Base-by-base conservation (phyloP, 345 rosid species). In the Eucalyptus coolabah region DNA sequence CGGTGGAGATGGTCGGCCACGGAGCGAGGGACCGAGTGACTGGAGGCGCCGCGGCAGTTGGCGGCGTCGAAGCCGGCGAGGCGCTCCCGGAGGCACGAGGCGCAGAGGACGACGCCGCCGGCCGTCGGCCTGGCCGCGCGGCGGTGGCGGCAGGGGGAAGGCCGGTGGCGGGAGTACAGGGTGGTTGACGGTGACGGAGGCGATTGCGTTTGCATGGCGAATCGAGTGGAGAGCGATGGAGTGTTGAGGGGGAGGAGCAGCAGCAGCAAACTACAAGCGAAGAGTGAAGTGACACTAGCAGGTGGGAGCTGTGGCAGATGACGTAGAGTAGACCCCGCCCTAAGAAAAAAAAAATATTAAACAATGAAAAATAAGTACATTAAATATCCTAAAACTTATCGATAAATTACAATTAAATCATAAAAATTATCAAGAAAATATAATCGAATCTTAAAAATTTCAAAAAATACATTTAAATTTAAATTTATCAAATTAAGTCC, bases 1-100 rank as follows among this genome's bases (percentile, higher is more conserved):
- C 96, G 96, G 86, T 92, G 94, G 89, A 93, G 95, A 89, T 90
- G 93, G 77, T 88, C 32, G 91, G 89, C 65, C 54, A 26, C 45
- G 8, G 17, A 86, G 88, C 44, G 80, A 90, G 89, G 53, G 91
- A 87, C 24, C 88, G 85, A 81, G 87, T 16, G n/a, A 82, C 21
- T 91, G 82, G 91, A 89, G 92, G 86, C 24, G 83, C 89, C 88
- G 63, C 42, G 91, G 92, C 88, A 88, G 89, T 90, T 88, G 90
- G 24, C 34, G 30, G 21, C 7, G 89, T 93, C 95, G 51, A 96
- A 93, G 87, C 91, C 93, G 90, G 95, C 92, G 82, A 97, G 98
- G 60, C 98, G 98, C 86, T 97, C 97, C n/a, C 95, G 91, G 92
- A 96, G 99, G 87, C 98, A 97, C 81, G 95, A 88, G 53, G 98